A percentile compares a stretch with the other conserved stretches of the same genome.
Evolutionary conservation across 2,329 filamentous ascomycete species (phyloP).

Genomic region (Hypoxylon sp.): DNA sequence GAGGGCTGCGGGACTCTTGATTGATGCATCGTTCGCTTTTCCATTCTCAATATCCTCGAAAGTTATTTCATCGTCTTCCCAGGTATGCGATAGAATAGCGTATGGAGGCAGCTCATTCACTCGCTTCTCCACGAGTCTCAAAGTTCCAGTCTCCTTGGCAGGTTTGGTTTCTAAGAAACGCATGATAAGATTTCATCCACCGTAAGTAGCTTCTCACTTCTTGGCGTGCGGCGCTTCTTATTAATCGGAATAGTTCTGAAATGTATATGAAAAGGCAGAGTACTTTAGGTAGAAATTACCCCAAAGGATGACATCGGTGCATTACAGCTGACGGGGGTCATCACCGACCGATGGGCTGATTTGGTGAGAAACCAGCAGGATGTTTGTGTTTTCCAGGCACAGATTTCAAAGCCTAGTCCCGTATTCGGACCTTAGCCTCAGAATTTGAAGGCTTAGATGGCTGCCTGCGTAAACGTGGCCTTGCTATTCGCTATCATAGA

Average conservation of each 20-base stretch:
- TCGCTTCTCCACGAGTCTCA: conserved; percentile 34
- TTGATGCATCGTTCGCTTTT: conserved; percentile 11
- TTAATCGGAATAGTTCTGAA: not conserved
- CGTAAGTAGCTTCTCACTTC: not conserved
- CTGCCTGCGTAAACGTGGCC: not conserved
- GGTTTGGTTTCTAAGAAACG: conserved; percentile 26
- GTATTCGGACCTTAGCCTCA: not conserved
- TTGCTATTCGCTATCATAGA: not conserved
- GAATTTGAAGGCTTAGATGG: not conserved
- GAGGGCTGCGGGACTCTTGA: not conserved
- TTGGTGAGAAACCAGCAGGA: not conserved
- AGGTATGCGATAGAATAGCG: conserved; percentile 32
- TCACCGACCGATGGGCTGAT: not conserved
- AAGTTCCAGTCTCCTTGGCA: conserved; percentile 16
- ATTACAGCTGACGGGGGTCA: not conserved
- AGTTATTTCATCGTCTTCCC: conserved; percentile 30
- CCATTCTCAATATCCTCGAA: conserved; percentile 27
- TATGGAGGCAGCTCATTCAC: conserved; percentile 27
- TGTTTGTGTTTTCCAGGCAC: not conserved
- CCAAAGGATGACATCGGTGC: not conserved
- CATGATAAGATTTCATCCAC: too few relatives aligned
- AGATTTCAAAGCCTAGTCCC: not conserved
- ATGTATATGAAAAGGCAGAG: not conserved
- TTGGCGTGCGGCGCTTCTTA: not conserved
- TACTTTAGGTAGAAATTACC: not conserved